Evolutionary conservation across 148 eudicot species (phyloP).

Genomic region (Camellia japonica): DNA sequence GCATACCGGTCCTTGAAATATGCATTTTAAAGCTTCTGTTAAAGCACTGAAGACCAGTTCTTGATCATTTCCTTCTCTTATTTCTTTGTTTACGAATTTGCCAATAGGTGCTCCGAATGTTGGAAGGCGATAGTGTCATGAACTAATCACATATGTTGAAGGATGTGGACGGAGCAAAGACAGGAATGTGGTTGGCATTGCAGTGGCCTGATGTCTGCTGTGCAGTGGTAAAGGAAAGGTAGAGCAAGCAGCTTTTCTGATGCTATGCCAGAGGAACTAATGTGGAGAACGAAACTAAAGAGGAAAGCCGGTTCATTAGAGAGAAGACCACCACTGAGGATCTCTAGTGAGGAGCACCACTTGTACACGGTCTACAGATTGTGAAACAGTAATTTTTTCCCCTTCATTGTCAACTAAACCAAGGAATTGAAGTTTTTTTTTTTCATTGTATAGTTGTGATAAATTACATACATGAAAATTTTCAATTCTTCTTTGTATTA

Average conservation of each 20-base stretch:
- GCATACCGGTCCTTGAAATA: neutral
- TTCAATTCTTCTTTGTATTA: neutral
- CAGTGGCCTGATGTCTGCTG: neutral
- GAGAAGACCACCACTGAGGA: neutral
- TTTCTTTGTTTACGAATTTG: neutral
- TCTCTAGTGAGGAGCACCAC: neutral
- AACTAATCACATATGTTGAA: neutral
- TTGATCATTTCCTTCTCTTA: neutral
- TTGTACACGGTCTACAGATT: neutral
- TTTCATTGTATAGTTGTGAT: neutral
- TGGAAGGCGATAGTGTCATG: conserved; percentile 52
- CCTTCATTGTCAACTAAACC: neutral
- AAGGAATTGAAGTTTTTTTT: neutral
- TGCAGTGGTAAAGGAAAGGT: neutral
- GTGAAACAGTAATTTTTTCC: neutral
- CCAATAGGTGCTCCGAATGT: conserved; percentile 65
- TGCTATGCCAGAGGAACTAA: neutral
- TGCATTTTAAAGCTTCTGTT: neutral
- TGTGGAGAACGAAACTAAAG: neutral
- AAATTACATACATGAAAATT: neutral
- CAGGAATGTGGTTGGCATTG: neutral
- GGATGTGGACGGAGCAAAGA: neutral
- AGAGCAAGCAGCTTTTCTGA: conserved; percentile 8
- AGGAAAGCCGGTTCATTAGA: neutral
- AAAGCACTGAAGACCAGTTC: neutral